A percentile compares a stretch with the other conserved stretches of the same genome.
Evolutionary conservation across 768 basidiomycete genomes (phyloP).

Genomic region (Lepiota venenata): DNA sequence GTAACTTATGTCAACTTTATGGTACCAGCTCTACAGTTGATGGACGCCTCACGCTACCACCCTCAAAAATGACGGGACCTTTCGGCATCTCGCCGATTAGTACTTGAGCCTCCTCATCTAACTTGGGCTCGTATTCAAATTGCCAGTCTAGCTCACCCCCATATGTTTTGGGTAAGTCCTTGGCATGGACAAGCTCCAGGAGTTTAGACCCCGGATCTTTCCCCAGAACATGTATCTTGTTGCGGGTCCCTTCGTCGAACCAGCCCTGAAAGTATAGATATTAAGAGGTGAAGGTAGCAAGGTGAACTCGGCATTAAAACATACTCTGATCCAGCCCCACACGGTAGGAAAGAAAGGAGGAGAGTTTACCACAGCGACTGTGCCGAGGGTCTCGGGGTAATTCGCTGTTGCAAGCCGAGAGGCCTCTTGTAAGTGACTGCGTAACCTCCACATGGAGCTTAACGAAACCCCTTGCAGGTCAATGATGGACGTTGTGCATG

Average conservation of each 20-base stretch:
- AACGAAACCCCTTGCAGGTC: slow-evolving; percentile 67
- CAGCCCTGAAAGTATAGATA: slow-evolving; percentile 43
- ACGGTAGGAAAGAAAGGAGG: slow-evolving; percentile 81
- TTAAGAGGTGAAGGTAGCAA: background rate
- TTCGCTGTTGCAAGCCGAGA: slow-evolving; percentile 72
- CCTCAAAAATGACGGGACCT: slow-evolving; percentile 49
- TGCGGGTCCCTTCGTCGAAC: slow-evolving; percentile 78
- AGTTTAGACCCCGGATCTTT: slow-evolving; percentile 54
- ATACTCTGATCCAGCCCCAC: slow-evolving; percentile 82
- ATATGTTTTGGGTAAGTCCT: slow-evolving; percentile 62
- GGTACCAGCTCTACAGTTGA: slow-evolving; percentile 16
- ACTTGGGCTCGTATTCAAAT: slow-evolving; percentile 61
- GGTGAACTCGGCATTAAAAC: slow-evolving; percentile 1
- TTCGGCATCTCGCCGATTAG: slow-evolving; percentile 50
- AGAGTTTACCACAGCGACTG: slow-evolving; percentile 71
- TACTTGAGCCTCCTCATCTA: slow-evolving; percentile 53
- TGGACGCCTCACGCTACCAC: slow-evolving; percentile 31
- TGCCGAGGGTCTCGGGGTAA: slow-evolving; percentile 75
- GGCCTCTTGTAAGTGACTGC: slow-evolving; percentile 72
- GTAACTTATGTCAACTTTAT: background rate
- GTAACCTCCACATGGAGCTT: slow-evolving; percentile 63
- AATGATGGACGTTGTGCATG: slow-evolving; percentile 64
- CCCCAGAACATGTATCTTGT: slow-evolving; percentile 74
- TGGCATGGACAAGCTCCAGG: slow-evolving; percentile 38
- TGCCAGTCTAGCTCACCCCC: slow-evolving; percentile 74